Conservation (phyloP, 148 eudicot genomes). For the Bassia scoparia region DNA sequence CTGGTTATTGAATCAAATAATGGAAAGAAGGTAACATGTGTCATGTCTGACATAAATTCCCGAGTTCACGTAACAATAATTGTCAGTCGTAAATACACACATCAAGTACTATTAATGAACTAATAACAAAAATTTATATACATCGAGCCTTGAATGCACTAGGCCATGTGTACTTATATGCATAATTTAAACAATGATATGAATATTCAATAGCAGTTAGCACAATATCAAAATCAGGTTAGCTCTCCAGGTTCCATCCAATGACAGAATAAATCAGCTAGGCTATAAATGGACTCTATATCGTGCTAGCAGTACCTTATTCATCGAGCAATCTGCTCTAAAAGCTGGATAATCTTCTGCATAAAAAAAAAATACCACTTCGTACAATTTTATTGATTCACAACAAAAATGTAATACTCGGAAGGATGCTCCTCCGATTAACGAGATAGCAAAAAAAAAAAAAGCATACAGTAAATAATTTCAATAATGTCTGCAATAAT, state of each 20-base stretch:
- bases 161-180: neutral
- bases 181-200: constrained; percentile 12
- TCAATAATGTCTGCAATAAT: too few species aligned
- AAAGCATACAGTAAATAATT: too few species aligned
- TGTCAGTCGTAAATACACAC: neutral
- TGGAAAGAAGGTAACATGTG: neutral
- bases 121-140: constrained; percentile 5
- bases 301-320: constrained; percentile 37
- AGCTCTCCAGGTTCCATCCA: neutral
- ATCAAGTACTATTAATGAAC: neutral
- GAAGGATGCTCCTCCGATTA: neutral
- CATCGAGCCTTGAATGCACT: constrained; percentile 3
- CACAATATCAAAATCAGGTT: neutral
- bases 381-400: neutral
- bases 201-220: neutral
- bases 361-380: constrained; percentile 16
- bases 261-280: constrained; percentile 20
- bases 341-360: constrained; percentile 59
- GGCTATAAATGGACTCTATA: constrained; percentile 26
- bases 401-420: neutral
- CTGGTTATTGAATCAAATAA: too few species aligned
- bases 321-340: constrained; percentile 53
- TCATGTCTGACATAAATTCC: neutral
- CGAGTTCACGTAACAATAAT: neutral
- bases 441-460: neutral